Conservation (phyloP, 2,329 filamentous ascomycete genomes). For the Lasiodiplodia gonubiensis region DNA sequence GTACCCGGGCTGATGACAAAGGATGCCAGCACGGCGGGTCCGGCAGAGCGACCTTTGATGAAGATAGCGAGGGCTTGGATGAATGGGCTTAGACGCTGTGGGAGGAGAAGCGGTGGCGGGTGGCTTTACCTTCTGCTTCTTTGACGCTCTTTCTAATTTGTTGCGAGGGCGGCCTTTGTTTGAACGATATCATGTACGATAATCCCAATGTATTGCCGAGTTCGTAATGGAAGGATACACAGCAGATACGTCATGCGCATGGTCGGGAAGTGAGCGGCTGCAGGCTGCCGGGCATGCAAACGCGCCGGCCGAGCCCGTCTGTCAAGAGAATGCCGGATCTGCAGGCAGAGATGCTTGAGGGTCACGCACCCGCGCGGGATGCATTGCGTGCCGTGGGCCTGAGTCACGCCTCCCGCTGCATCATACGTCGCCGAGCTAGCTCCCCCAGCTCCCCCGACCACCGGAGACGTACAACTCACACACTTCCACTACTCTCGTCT, state of each 20-base stretch:
- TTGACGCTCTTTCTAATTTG: constrained; percentile 16
- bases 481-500: neutral
- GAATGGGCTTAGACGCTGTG: constrained; percentile 8
- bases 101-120: constrained; percentile 1
- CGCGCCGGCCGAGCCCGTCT: constrained; percentile 3
- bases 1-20: neutral
- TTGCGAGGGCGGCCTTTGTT: constrained; percentile 8
- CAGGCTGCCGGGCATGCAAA: neutral
- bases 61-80: neutral
- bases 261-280: neutral
- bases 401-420: constrained; percentile 25
- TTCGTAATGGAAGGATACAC: constrained; percentile 15
- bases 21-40: constrained; percentile 27
- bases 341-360: constrained; percentile 11
- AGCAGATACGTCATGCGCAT: constrained; percentile 8
- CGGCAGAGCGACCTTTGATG: constrained; percentile 21
- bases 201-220: constrained; percentile 22
- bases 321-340: constrained; percentile 7
- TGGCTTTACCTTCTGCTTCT: constrained; percentile 8
- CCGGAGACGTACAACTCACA: constrained; percentile 23
- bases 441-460: constrained; percentile 22
- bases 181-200: constrained; percentile 27
- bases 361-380: constrained; percentile 23
- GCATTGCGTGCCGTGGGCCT: constrained; percentile 27
- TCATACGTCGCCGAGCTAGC: constrained; percentile 23